Conservation (phyloP, 73 alveolate species). For the Stentor roeselii region DNA sequence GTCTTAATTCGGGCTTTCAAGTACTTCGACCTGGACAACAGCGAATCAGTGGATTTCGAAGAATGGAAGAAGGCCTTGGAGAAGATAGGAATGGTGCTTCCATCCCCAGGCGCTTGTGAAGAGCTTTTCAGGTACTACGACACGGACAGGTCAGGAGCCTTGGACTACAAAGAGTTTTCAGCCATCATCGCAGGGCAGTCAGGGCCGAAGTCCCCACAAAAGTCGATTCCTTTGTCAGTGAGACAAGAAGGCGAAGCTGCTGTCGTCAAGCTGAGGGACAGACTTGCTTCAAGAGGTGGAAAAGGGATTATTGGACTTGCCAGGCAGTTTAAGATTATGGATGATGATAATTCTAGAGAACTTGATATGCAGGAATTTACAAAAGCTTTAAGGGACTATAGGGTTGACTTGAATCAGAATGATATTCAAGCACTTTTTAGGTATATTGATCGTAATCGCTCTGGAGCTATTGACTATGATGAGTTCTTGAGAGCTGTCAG, state of each 20-base stretch:
- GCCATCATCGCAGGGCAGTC: conserved; percentile 43
- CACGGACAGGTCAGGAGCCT: conserved; percentile 42
- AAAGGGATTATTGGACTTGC: conserved; percentile 60
- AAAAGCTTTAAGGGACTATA: conserved; percentile 59
- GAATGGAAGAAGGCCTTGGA: conserved; percentile 73
- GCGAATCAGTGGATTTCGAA: conserved; percentile 64
- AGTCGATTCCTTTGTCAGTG: too few relatives aligned
- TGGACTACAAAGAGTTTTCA: conserved; percentile 62
- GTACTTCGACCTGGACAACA: conserved; percentile 81
- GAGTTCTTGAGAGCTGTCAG: conserved; percentile 53
- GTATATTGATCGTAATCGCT: conserved; percentile 48
- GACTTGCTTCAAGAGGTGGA: conserved; percentile 69
- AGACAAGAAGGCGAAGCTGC: too few relatives aligned
- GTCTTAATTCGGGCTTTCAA: conserved; percentile 78
- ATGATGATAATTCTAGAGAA: conserved; percentile 61
- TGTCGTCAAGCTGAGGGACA: conserved; percentile 57
- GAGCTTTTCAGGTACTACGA: conserved; percentile 44
- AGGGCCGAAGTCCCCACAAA: too few relatives aligned
- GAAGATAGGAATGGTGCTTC: conserved; percentile 88
- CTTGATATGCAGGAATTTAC: conserved; percentile 65
- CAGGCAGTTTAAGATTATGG: conserved; percentile 56
- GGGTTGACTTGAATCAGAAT: conserved; percentile 48
- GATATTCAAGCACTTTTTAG: conserved; percentile 47
- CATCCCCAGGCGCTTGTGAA: too few relatives aligned
- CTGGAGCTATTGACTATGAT: conserved; percentile 58